phyloP scores from a whole-genome alignment of 768 basidiomycete species.

The Auricularia heimuer region DNA sequence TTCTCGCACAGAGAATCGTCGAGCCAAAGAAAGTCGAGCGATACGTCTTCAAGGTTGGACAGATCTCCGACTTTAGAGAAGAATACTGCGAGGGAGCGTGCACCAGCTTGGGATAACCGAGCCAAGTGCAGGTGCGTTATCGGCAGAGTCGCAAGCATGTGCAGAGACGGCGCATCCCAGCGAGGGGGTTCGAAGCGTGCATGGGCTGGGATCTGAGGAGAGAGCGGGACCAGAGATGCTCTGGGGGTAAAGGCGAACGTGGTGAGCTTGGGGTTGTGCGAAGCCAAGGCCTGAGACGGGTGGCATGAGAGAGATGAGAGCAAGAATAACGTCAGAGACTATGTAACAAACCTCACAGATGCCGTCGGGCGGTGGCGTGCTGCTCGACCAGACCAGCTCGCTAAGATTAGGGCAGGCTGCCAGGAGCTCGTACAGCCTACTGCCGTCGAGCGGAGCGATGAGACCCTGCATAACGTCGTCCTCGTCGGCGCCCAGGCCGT shows the following conservation, averaged over 20 bases:
- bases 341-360: slow-evolving; percentile 25
- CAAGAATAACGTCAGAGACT: background rate
- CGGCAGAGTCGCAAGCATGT: slow-evolving; percentile 20
- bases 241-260: slow-evolving; percentile 17
- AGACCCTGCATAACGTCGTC: slow-evolving; percentile 6
- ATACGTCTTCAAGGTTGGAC: slow-evolving; percentile 24
- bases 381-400: slow-evolving; percentile 23
- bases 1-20: slow-evolving; percentile 29
- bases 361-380: slow-evolving; percentile 28
- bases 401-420: slow-evolving; percentile 17
- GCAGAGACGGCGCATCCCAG: slow-evolving; percentile 30
- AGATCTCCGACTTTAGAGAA: slow-evolving; percentile 20
- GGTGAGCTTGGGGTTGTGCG: slow-evolving; percentile 16
- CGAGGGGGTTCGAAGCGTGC: slow-evolving; percentile 13
- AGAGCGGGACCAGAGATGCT: slow-evolving; percentile 8
- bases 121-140: slow-evolving; percentile 22
- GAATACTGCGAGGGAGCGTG: slow-evolving; percentile 21
- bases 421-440: slow-evolving; percentile 10
- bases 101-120: slow-evolving; percentile 27
- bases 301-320: background rate
- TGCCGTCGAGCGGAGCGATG: slow-evolving; percentile 10
- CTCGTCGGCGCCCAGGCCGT: slow-evolving; percentile 5
- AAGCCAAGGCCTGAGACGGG: slow-evolving; percentile 15
- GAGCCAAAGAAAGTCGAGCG: slow-evolving; percentile 30
- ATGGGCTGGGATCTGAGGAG: slow-evolving; percentile 2